Base-by-base conservation (phyloP, 1,139 yeast species). In the Lodderomyces orthopsilosis region DNA sequence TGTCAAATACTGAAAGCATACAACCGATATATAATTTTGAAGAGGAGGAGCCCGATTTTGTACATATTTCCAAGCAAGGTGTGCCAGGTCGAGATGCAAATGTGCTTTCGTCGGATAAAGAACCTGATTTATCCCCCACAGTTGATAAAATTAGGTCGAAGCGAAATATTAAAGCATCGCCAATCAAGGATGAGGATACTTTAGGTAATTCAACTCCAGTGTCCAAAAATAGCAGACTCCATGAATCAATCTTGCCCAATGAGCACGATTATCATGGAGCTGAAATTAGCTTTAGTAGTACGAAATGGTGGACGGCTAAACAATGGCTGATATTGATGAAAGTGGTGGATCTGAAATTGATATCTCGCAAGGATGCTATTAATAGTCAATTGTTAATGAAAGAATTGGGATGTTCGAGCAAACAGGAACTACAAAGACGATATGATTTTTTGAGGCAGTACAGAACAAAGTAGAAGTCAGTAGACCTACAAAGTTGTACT, bases 301-400 rank as follows among this genome's bases (percentile, higher is more conserved):
- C 28, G 10, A 26, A 33, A 10, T 46, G 49, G 35, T 63, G 69
- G 68, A 49, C 62, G 3, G 45, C 51, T 6, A 42, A 42, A 6
- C 58, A 54, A 37, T 64, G 69, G 69, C 40, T 44, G 5, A 63
- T 60, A 41, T 46, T 64, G 13, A 51, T 51, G 40, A 57, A 50
- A 37, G 48, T 64, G 2, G 45, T 64, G 6, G 38, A 41, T 34
- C 62, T 46, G 56, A 53, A 38, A 33, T 45, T 27, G 28, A 43
- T 64, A 10, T 43, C 50, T 1, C 38, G 52, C 19, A 49, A 49
- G 6, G 65, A 62, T 35, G 59, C 65, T n/a, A 43, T 62, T 3
- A 50, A 55, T 35, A 64, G 66, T 44, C 46, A 49, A 3, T 40
- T 55, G 2, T 50, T 64, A 14, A 48, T 54, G 40, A 41, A 51